These are phyloP conservation scores for Penicillium salamii DNA, from an alignment of 495 filamentous ascomycete genomes.

Conservation along the genomic window DNA sequence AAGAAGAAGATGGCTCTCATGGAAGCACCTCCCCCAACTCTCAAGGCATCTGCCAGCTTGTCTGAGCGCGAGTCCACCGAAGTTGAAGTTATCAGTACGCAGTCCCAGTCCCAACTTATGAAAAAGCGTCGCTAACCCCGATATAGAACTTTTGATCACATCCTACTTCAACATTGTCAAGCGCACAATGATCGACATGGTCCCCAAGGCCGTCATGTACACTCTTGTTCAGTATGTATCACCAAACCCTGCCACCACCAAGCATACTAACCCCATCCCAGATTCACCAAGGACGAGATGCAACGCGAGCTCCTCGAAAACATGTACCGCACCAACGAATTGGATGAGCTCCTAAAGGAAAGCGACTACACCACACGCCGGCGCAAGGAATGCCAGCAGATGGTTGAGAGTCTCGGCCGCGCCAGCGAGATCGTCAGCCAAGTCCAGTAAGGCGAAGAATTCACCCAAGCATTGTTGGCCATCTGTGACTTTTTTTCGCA, in stretches of 20 bases:
- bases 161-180: constrained; percentile 98
- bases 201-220: constrained; percentile 99
- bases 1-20: constrained; percentile 99
- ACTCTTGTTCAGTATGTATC: constrained; percentile 83
- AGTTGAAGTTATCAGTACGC: constrained; percentile 97
- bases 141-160: constrained; percentile 82
- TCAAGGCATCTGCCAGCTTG: constrained; percentile 90
- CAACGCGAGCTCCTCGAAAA: constrained; percentile 96
- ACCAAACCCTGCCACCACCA: background rate
- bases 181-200: constrained; percentile 99
- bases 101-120: no score
- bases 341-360: constrained; percentile 95
- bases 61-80: constrained; percentile 91
- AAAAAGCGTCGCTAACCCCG: constrained; percentile 3
- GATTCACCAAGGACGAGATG: constrained; percentile 97
- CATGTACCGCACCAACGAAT: constrained; percentile 86
- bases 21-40: constrained; percentile 87
- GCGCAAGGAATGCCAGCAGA: constrained; percentile 97
- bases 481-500: constrained; percentile 18
- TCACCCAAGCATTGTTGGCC: constrained; percentile 1
- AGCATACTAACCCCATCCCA: constrained; percentile 28
- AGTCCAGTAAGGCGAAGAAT: constrained; percentile 64
- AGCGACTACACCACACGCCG: constrained; percentile 93
- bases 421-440: constrained; percentile 97
- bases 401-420: constrained; percentile 88